Conservation (phyloP, 1,139 yeast genomes). For the Saccharomycopsis crataegensis region DNA sequence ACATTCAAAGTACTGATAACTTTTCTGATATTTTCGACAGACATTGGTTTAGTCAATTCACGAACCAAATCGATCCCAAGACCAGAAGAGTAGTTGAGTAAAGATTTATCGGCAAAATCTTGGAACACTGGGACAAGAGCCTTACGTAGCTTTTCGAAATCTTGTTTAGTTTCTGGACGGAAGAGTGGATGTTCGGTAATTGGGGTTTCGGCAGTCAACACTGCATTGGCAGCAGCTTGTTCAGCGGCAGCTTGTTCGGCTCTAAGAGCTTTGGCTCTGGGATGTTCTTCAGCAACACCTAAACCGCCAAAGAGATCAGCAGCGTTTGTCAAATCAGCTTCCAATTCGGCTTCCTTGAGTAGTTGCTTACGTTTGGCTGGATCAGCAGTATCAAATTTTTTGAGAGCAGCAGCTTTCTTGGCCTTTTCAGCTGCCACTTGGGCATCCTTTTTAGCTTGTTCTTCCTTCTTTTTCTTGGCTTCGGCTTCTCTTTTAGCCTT, state of each 20-base stretch:
- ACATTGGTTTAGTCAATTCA: slow-evolving; percentile 74
- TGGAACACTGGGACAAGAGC: slow-evolving; percentile 63
- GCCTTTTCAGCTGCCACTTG: slow-evolving; percentile 25
- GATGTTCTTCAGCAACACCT: slow-evolving; percentile 69
- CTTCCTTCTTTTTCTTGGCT: slow-evolving; percentile 36
- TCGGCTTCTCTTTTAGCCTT: slow-evolving; percentile 29
- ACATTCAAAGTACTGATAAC: slow-evolving; percentile 81
- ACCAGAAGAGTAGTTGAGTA: slow-evolving; percentile 61
- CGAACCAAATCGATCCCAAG: slow-evolving; percentile 82
- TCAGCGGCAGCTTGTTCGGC: slow-evolving; percentile 43
- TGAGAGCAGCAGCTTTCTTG: slow-evolving; percentile 28
- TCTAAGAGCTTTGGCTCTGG: slow-evolving; percentile 53
- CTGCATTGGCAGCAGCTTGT: slow-evolving; percentile 28
- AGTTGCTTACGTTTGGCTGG: slow-evolving; percentile 64
- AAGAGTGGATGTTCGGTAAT: slow-evolving; percentile 70
- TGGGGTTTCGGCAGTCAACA: slow-evolving; percentile 59
- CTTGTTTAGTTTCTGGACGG: slow-evolving; percentile 69
- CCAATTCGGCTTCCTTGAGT: slow-evolving; percentile 70
- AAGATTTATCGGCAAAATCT: slow-evolving; percentile 53
- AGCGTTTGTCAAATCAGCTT: slow-evolving; percentile 84
- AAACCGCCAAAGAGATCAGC: slow-evolving; percentile 84
- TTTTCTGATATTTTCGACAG: slow-evolving; percentile 77
- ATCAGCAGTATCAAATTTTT: slow-evolving; percentile 51
- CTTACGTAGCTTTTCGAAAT: slow-evolving; percentile 78
- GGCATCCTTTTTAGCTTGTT: slow-evolving; percentile 29